Conservation (phyloP, 768 basidiomycete species). For the Mycena capillaripes region DNA sequence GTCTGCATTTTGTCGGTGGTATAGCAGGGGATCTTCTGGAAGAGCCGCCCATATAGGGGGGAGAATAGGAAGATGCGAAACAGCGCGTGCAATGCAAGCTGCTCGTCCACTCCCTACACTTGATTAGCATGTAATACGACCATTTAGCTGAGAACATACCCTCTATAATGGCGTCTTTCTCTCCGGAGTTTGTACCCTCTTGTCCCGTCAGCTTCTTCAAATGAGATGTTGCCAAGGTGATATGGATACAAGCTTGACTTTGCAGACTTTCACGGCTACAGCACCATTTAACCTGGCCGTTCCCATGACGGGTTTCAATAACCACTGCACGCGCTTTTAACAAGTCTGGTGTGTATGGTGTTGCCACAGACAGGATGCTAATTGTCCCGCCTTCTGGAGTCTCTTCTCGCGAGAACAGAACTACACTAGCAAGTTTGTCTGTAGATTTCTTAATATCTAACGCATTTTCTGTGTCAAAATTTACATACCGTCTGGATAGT, state of each 20-base stretch:
- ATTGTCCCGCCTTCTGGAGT: neutral
- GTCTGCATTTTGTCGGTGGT: neutral
- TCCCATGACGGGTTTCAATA: neutral
- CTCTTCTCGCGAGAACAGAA: neutral
- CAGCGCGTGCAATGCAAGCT: neutral
- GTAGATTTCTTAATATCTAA: too few species aligned
- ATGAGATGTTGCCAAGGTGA: too few species aligned
- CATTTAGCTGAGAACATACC: too few species aligned
- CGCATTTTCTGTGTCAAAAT: too few species aligned
- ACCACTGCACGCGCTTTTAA: neutral
- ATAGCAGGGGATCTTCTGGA: neutral
- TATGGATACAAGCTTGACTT: too few species aligned
- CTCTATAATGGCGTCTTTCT: too few species aligned
- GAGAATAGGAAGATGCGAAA: slow-evolving; percentile 4
- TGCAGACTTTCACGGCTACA: too few species aligned
- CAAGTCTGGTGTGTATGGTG: neutral
- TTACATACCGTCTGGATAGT: neutral
- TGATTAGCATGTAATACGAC: too few species aligned
- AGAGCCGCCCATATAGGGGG: slow-evolving; percentile 4
- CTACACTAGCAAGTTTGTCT: neutral
- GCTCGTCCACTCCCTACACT: too few species aligned
- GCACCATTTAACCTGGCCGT: neutral
- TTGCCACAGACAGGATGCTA: neutral
- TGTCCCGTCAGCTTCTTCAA: too few species aligned
- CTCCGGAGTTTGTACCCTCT: too few species aligned